Evolutionary conservation across 2,329 filamentous ascomycete species (phyloP), one percentile per base, ranked within the genome.

Genomic region (Cordyceps militaris): DNA sequence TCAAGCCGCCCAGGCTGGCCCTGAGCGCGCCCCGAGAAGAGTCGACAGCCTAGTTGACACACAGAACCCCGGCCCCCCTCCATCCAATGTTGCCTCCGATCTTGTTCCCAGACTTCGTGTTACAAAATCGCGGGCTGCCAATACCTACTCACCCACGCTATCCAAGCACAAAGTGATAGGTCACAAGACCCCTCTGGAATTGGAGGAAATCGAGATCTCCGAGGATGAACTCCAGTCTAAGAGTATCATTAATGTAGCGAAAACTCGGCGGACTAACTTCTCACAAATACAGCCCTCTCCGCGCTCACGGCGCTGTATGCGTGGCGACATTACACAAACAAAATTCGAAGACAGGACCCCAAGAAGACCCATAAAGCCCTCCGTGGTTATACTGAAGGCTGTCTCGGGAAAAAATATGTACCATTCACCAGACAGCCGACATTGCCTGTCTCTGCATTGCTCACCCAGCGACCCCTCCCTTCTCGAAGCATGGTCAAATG

Each of bases 151-250:
- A 23, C 34, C 46, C 4, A 24, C 28, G 36, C 8, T 24, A 16
- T 26, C 28, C 14, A 23, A 28, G 9, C 38, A 52, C 21, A 43
- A 26, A n/a, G 40, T 34, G 7, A 59, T 32, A 34, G 40, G 32
- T 19, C n/a, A 10, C 23, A 32, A 23, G 23, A 13, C n/a, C n/a
- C 11, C 28, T 14, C 8, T 24, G 26, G 42, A 52, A 13, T 10
- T 43, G 28, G 56, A 54, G 7, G 32, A 30, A 14, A 56, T 59
- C 3, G 58, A 59, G 3, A 36, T 44, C 1, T 60, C 59, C 5
- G 59, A 60, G 23, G 59, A 60, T 13, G 59, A 60, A 36, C 59
- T 60, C 5, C 59, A 60, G n/a, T 14, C n/a, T 19, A 51, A 38
- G n/a, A n/a, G n/a, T n/a, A n/a, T n/a, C 44, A 53, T 36, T 21